Percentiles rank a stretch among this genome's conserved stretches.
Evolutionary conservation across 768 basidiomycete species (phyloP).

Genomic region (Hericium alpestre): DNA sequence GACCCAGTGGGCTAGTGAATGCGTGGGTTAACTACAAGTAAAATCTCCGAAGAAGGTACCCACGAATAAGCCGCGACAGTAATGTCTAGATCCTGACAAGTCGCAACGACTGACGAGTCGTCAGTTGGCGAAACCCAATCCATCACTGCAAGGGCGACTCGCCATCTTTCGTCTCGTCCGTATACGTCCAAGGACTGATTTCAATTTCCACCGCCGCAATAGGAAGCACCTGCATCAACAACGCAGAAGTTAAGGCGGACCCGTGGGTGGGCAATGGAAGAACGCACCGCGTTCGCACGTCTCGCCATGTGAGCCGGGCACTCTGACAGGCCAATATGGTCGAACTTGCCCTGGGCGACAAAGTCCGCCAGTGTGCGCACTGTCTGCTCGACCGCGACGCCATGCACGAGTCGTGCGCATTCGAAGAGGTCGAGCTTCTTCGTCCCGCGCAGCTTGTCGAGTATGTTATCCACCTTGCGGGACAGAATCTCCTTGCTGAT

Average conservation of each 20-base stretch:
- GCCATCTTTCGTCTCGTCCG: constrained; percentile 41
- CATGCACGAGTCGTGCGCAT: constrained; percentile 36
- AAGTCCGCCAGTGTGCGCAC: constrained; percentile 33
- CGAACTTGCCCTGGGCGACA: constrained; percentile 44
- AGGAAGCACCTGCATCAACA: constrained; percentile 3
- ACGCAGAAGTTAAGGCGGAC: constrained; percentile 6
- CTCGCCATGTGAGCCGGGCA: constrained; percentile 36
- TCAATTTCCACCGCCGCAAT: constrained; percentile 60
- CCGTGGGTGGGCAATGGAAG: no score
- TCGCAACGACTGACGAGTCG: constrained; percentile 31
- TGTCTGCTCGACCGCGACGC: constrained; percentile 35
- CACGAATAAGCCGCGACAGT: constrained; percentile 48
- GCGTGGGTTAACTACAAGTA: neutral
- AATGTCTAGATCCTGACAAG: constrained; percentile 43
- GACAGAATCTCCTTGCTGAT: constrained; percentile 6
- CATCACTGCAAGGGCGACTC: neutral
- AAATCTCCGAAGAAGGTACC: neutral
- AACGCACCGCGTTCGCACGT: constrained; percentile 18
- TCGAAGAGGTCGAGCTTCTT: constrained; percentile 56
- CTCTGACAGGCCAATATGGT: constrained; percentile 53
- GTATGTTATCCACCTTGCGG: constrained; percentile 9
- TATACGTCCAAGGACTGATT: constrained; percentile 52
- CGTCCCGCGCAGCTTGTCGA: constrained; percentile 32
- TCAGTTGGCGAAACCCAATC: neutral
- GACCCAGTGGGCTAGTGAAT: constrained; percentile 31